Conservation (phyloP, 345 rosid genomes). For the Pistacia integerrima region DNA sequence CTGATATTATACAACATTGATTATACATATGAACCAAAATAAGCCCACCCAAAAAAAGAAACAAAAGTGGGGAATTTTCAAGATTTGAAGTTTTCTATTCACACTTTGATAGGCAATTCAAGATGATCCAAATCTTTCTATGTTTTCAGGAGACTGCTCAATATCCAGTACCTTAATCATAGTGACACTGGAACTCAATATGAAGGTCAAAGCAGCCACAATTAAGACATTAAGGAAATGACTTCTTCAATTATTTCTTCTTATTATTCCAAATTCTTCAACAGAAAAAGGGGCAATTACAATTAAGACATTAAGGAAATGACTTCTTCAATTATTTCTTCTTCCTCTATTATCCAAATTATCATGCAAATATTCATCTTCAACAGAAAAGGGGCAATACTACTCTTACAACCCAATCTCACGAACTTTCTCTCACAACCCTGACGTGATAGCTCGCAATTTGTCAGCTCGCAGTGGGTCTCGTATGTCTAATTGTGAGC, state of each 20-base stretch:
- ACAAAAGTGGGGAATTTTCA: not conserved
- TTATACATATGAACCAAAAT: not conserved
- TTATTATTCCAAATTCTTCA: too few species aligned
- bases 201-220: not conserved
- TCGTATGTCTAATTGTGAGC: too few species aligned
- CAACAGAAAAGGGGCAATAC: not conserved
- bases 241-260: not conserved
- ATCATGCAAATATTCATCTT: not conserved
- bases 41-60: not conserved
- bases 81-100: not conserved
- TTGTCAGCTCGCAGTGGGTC: too few species aligned
- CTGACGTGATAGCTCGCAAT: too few species aligned
- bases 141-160: not conserved
- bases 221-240: not conserved
- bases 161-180: not conserved
- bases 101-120: not conserved
- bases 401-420: too few species aligned
- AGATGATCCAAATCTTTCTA: not conserved
- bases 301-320: not conserved
- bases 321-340: not conserved
- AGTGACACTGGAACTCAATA: not conserved
- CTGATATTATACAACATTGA: constrained; percentile 41
- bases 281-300: too few species aligned
- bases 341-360: not conserved
- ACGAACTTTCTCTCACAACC: too few species aligned